Evolutionary conservation across 176 grass and related monocot species (phyloP).

Genomic region (Avena eriantha): DNA sequence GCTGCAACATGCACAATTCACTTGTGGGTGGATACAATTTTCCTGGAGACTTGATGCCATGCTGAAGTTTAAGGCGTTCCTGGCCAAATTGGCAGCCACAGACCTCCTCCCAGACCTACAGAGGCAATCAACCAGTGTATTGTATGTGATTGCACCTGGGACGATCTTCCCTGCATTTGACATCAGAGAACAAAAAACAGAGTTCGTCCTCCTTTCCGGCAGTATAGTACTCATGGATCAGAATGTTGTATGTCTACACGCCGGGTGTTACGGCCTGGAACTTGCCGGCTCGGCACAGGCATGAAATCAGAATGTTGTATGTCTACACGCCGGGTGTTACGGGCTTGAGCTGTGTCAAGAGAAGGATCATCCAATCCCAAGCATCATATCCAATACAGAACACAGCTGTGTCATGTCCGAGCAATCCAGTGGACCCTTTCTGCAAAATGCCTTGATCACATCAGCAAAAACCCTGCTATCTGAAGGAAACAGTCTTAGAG

Average conservation of each 20-base stretch:
- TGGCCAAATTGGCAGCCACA: neutral
- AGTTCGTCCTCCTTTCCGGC: slow-evolving; percentile 65
- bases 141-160: slow-evolving; percentile 63
- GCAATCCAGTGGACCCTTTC: slow-evolving; percentile 60
- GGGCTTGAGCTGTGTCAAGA: slow-evolving; percentile 57
- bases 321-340: slow-evolving; percentile 56
- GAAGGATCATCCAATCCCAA: slow-evolving; percentile 47
- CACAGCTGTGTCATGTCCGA: slow-evolving; percentile 58
- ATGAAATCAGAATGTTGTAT: slow-evolving; percentile 75
- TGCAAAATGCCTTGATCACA: slow-evolving; percentile 87
- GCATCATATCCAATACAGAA: slow-evolving; percentile 77
- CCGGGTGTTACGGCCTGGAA: slow-evolving; percentile 44
- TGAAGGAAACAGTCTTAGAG: slow-evolving; percentile 59
- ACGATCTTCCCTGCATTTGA: slow-evolving; percentile 57
- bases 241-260: slow-evolving; percentile 64
- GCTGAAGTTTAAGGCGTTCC: neutral
- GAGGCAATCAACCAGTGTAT: slow-evolving; percentile 69
- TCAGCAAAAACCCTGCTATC: slow-evolving; percentile 62
- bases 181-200: slow-evolving; percentile 58
- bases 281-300: slow-evolving; percentile 76
- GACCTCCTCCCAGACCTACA: slow-evolving; percentile 46
- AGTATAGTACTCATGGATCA: slow-evolving; percentile 73
- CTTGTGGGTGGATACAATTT: too few relatives aligned
- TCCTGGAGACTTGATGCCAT: too few relatives aligned
- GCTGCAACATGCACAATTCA: too few relatives aligned